Evolutionary conservation across 176 grass and related monocot species (phyloP).

Genomic region (Triticum dicoccoides): DNA sequence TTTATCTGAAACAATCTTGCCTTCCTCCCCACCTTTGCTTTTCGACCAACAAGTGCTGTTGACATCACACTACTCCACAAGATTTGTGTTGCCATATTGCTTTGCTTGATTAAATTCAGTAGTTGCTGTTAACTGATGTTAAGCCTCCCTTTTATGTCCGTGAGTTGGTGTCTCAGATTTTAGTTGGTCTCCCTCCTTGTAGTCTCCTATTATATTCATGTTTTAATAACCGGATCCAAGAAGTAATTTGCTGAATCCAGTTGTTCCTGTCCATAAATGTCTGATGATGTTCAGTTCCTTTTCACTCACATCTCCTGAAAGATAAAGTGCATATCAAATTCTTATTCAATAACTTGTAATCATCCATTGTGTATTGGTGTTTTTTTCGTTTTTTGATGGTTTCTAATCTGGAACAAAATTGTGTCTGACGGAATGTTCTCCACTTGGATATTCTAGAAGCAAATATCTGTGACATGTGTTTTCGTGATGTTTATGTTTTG

Average conservation of each 20-base stretch:
- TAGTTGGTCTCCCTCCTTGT: not conserved
- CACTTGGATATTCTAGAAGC: not conserved
- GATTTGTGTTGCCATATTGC: not conserved
- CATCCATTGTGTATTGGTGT: not conserved
- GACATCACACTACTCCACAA: not conserved
- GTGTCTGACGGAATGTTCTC: not conserved
- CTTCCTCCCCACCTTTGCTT: not conserved
- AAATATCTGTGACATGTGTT: not conserved
- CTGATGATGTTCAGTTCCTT: not conserved
- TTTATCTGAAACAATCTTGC: not conserved
- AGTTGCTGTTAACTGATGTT: not conserved
- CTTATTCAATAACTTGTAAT: not conserved
- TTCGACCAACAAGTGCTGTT: not conserved
- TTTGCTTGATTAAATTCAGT: not conserved
- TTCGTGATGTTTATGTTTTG: not conserved
- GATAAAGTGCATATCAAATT: not conserved
- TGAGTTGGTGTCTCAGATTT: not conserved
- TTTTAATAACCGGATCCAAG: no score
- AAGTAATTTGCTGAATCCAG: not conserved
- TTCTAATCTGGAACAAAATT: not conserved
- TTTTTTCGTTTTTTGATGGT: not conserved
- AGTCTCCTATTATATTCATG: not conserved
- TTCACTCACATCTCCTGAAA: not conserved
- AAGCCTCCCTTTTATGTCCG: not conserved
- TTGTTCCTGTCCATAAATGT: not conserved